Evolutionary conservation across 2,329 filamentous ascomycete genomes (phyloP), one percentile per base, ranked within the genome.

Genomic region (Fusarium xyrophilum): DNA sequence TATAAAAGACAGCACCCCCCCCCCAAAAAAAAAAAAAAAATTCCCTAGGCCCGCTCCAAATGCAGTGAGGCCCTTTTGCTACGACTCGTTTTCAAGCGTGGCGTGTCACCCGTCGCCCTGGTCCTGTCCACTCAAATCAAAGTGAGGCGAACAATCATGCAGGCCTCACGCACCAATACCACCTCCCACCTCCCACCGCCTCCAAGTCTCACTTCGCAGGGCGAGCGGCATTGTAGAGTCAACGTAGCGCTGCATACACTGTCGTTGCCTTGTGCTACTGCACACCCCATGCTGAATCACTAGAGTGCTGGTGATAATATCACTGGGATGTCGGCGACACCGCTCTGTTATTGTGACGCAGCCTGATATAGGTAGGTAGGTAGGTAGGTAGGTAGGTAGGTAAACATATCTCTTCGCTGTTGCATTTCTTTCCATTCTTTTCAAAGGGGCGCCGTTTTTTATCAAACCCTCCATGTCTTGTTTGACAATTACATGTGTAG

Each of bases 401-500:
- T 40, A 25, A 25, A 10, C 12, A 42, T 30, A 44, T 32, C 21
- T 32, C 27, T 46, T 39, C 23, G 40, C 39, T 59, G 48, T 62
- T 63, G 25, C 40, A 63, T 68, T 65, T 63, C 65, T 64, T 64
- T 65, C 58, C 64, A 70, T 70, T 74, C 60, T 67, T 67, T 65
- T 63, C 51, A 57, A 55, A 63, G 54, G 56, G 63, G 56, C 51
- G 60, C 69, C 59, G 63, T 55, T 53, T 55, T 55, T 55, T 64
- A 38, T 52, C 44, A 50, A 38, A 46, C 40, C 56, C 63, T 67
- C 62, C 70, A 60, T 63, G 30, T 73, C 60, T 69, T 73, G 59
- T 69, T 70, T 69, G 67, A 74, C 67, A 71, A 74, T 74, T 74
- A 74, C 72, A 74, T 62, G 62, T 72, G 32, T 50, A 27, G 43